Conservation (phyloP, 169 alveolate genomes). For the Ichthyophthirius multifiliis region DNA sequence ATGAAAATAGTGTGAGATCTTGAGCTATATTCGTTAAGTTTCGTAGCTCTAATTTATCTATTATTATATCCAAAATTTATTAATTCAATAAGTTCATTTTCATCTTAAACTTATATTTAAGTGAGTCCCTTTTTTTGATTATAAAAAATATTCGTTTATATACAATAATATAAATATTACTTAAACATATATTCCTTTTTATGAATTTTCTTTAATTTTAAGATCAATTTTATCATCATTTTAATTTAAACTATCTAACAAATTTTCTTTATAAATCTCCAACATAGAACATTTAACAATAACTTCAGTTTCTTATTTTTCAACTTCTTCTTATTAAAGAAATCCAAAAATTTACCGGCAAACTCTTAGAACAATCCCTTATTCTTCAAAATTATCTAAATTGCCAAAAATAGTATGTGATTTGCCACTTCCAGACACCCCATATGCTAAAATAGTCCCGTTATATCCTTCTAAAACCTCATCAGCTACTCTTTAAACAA, state of each 20-base stretch:
- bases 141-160: background rate
- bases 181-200: constrained; percentile 72
- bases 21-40: constrained; percentile 71
- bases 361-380: constrained; percentile 79
- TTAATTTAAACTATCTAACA: constrained; percentile 73
- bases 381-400: constrained; percentile 49
- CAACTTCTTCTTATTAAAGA: constrained; percentile 60
- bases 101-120: constrained; percentile 58
- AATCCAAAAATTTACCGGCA: constrained; percentile 55
- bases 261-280: constrained; percentile 81
- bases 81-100: constrained; percentile 68
- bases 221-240: constrained; percentile 55
- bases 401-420: constrained; percentile 88
- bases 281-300: constrained; percentile 74
- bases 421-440: constrained; percentile 74
- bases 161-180: constrained; percentile 1
- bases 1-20: constrained; percentile 81
- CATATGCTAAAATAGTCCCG: constrained; percentile 71
- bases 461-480: constrained; percentile 67
- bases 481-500: constrained; percentile 58
- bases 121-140: constrained; percentile 25
- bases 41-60: constrained; percentile 73
- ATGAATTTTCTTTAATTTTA: constrained; percentile 73
- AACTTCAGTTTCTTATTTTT: constrained; percentile 65
- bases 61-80: constrained; percentile 65